Evolutionary conservation across 495 filamentous ascomycete species (phyloP).

Genomic region (Xylaria curta): DNA sequence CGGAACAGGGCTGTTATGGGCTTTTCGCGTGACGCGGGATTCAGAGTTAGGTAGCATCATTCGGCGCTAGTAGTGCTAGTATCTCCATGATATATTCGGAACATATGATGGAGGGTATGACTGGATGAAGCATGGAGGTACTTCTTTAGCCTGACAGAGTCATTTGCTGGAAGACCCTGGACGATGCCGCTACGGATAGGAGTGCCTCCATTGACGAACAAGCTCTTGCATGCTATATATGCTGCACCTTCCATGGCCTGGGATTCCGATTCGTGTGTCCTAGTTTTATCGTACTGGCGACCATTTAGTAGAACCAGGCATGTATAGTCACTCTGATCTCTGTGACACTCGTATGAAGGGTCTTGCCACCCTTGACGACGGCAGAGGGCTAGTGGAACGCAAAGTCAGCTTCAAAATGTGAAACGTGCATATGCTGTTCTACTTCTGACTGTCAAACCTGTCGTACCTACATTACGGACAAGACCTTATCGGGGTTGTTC

Average conservation of each 20-base stretch:
- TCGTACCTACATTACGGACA: too few species aligned
- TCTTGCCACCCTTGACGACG: slow-evolving; percentile 94
- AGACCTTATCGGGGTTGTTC: too few species aligned
- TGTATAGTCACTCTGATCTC: slow-evolving; percentile 72
- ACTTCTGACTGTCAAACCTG: too few species aligned
- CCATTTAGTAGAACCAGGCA: slow-evolving; percentile 97
- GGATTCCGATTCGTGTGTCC: slow-evolving; percentile 74
- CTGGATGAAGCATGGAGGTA: slow-evolving; percentile 52
- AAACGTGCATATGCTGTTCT: too few species aligned
- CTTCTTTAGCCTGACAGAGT: slow-evolving; percentile 55
- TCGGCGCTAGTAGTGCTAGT: too few species aligned
- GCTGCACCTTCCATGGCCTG: slow-evolving; percentile 92
- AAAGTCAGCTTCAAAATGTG: too few species aligned
- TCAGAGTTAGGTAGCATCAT: too few species aligned
- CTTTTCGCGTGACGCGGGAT: too few species aligned
- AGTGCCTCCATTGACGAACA: slow-evolving; percentile 96
- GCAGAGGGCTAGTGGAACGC: slow-evolving; percentile 78
- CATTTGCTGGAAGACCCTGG: slow-evolving; percentile 80
- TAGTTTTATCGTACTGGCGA: slow-evolving; percentile 91
- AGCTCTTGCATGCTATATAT: too few species aligned
- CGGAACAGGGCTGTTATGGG: too few species aligned
- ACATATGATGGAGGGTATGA: slow-evolving; percentile 34
- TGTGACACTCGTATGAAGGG: slow-evolving; percentile 85
- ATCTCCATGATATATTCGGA: too few species aligned
- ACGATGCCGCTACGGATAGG: slow-evolving; percentile 78